Evolutionary conservation across 306 rosid genomes (phyloP).

Genomic region (Canavalia gladiata): DNA sequence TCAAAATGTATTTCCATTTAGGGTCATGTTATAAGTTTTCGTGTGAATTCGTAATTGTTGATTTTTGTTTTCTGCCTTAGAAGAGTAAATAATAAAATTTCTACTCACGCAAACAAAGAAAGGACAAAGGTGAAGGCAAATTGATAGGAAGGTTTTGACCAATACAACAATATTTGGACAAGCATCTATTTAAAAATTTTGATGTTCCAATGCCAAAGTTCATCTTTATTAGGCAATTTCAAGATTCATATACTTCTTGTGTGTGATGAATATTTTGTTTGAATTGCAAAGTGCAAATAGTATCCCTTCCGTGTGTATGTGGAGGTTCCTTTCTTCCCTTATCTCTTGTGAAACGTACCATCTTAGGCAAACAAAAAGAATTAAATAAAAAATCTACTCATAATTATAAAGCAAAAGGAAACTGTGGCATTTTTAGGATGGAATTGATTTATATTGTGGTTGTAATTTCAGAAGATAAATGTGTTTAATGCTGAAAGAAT

Average conservation of each 20-base stretch:
- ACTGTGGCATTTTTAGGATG: not conserved
- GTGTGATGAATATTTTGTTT: slow-evolving; percentile 30
- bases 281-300: slow-evolving; percentile 41
- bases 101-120: not conserved
- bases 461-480: slow-evolving; percentile 22
- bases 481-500: slow-evolving; percentile 45
- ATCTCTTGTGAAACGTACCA: slow-evolving; percentile 33
- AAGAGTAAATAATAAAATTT: not conserved
- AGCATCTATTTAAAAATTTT: not conserved
- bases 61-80: not conserved
- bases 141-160: slow-evolving; percentile 33
- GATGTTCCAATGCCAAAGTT: slow-evolving; percentile 36
- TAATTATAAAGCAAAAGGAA: slow-evolving; percentile 16
- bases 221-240: slow-evolving; percentile 26
- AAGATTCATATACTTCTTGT: slow-evolving; percentile 28
- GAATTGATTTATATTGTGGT: not conserved
- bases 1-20: too few relatives aligned
- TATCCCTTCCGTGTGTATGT: slow-evolving; percentile 35
- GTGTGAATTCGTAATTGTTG: not conserved
- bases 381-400: not conserved
- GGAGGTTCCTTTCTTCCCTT: slow-evolving; percentile 41
- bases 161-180: slow-evolving; percentile 25
- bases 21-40: not conserved
- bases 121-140: not conserved
- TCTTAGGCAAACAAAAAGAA: slow-evolving; percentile 35